Evolutionary conservation across 139 green algal genomes (phyloP).

Genomic region (Ettlia oleoabundans): DNA sequence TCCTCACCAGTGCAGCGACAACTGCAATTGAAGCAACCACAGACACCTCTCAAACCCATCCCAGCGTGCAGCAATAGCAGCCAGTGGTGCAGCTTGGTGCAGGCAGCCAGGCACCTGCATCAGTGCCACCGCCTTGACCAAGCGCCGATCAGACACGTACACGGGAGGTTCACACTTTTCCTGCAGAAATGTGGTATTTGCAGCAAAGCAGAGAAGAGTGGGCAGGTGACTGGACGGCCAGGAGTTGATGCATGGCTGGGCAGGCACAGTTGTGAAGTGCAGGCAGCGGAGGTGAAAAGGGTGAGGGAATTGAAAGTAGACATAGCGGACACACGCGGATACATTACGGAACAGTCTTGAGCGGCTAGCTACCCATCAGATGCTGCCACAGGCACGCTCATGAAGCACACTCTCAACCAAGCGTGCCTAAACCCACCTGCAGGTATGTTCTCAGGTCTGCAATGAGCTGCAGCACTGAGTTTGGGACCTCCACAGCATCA

Average conservation of each 20-base stretch:
- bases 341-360: too few species aligned
- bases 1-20: too few species aligned
- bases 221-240: too few species aligned
- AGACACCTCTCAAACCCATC: too few species aligned
- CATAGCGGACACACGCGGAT: too few species aligned
- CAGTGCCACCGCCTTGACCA: slow-evolving; percentile 89
- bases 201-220: too few species aligned
- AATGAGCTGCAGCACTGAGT: slow-evolving; percentile 87
- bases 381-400: not conserved
- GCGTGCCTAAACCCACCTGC: slow-evolving; percentile 22
- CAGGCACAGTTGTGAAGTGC: slow-evolving; percentile 46
- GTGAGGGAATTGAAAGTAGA: not conserved
- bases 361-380: too few species aligned
- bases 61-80: too few species aligned
- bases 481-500: slow-evolving; percentile 70
- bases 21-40: too few species aligned
- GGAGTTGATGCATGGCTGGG: slow-evolving; percentile 68
- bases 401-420: not conserved
- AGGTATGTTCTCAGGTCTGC: slow-evolving; percentile 82
- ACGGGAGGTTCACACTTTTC: slow-evolving; percentile 89
- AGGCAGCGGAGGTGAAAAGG: not conserved
- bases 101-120: slow-evolving; percentile 90
- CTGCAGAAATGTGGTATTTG: slow-evolving; percentile 80
- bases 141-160: slow-evolving; percentile 89
- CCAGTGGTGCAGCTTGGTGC: slow-evolving; percentile 68